Evolutionary conservation across 306 rosid species (phyloP), one percentile per base, ranked within the genome.

Genomic region (Cucurbita argyrosperma): DNA sequence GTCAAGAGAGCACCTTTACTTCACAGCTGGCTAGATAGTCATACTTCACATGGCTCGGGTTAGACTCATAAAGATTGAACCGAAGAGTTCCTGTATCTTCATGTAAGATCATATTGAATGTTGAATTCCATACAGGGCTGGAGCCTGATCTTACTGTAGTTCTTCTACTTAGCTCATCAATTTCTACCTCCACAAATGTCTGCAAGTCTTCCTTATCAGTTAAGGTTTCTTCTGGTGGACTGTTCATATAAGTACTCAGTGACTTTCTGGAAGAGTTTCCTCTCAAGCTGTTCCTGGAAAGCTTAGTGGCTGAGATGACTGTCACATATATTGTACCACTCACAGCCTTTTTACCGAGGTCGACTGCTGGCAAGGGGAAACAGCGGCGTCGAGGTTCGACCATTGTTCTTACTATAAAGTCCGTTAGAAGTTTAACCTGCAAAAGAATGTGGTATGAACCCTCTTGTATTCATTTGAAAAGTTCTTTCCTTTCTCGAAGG

Each of bases 381-480:
- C 99, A 95, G 8, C 91, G 95, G 7, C 97, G 91, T 39, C 88
- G 92, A 85, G 99, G 97, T 81, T 95, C 99, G 77, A 95, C 99
- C 99, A 91, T 95, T 13, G 96, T 95, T 80, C 87, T 95, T 43
- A 79, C 87, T 79, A 95, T 70, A 46, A 94, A 85, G 53, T 95
- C 99, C 8, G 87, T 82, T 38, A 87, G 85, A 79, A 88, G 77
- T 80, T 91, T 95, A 84, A 83, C 96, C 99, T 95, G 78, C 73
- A 82, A 42, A 78, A 69, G 56, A 73, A 55, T 40, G 53, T 59
- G 30, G 64, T 21, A 15, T 14, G 10, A 43, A 30, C 26, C 57
- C 42, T 19, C 16, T 74, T 3, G 35, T 30, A 0, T 30, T 30
- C 35, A 30, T 30, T 30, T 30, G 35, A 60, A 40, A 65, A 26